phyloP scores from a whole-genome alignment of 441 rosid species.

The Brassica hybrid region DNA sequence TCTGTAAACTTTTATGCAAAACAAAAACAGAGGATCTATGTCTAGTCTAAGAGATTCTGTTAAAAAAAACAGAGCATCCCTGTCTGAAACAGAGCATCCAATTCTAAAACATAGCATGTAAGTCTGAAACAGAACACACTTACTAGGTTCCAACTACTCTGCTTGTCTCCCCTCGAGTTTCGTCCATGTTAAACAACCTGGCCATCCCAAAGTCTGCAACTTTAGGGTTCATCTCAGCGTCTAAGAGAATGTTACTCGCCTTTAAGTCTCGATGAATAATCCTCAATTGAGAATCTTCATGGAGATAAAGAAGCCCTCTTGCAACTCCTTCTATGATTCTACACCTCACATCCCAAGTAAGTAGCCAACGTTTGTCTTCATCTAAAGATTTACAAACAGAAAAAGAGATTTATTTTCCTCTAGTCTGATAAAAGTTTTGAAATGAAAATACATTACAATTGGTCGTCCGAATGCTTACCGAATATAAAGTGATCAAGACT shows the following conservation, averaged over 20 bases:
- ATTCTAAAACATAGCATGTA: neutral
- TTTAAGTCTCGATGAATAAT: conserved; percentile 41
- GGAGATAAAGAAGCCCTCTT: conserved; percentile 40
- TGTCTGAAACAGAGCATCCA: neutral
- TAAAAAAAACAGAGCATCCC: neutral
- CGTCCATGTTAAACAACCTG: conserved; percentile 37
- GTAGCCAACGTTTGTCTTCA: conserved; percentile 27
- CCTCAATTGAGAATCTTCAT: conserved; percentile 39
- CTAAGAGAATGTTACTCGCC: conserved; percentile 46
- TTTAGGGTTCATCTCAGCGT: conserved; percentile 41
- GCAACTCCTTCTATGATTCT: conserved; percentile 39
- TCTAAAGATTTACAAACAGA: neutral
- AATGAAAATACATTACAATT: neutral
- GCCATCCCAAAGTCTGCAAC: conserved; percentile 47
- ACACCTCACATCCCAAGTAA: conserved; percentile 35
- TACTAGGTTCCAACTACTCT: conserved; percentile 44
- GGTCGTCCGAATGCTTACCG: conserved; percentile 34
- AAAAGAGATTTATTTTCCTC: neutral
- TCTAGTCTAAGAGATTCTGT: neutral
- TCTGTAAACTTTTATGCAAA: neutral
- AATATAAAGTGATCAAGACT: conserved; percentile 55
- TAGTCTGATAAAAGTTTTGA: neutral
- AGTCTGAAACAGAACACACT: conserved; percentile 3
- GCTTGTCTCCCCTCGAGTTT: conserved; percentile 44
- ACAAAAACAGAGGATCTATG: neutral